Evolutionary conservation across 2,329 filamentous ascomycete genomes (phyloP), one percentile per base, ranked within the genome.

Genomic region (Pseudogymnoascus destructans): DNA sequence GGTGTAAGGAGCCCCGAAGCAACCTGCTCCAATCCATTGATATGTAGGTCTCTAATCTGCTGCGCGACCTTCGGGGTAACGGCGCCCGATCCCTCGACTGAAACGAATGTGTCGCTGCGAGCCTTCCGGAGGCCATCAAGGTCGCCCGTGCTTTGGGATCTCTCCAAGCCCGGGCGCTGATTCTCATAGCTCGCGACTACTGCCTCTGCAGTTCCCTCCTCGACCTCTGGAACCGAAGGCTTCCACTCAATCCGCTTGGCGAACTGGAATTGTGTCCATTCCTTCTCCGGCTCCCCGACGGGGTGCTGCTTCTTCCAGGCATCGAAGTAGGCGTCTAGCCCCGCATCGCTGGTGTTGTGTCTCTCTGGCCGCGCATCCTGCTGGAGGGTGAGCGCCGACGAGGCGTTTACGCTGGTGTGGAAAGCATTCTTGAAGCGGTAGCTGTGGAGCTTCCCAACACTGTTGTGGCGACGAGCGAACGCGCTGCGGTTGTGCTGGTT

Each of bases 261-360:
- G 70, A 95, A 91, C 71, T 95, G 87, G 67, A 90, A 95, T 70
- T 95, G 89, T 42, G 85, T 85, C 89, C 89, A 95, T 70, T 96
- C 91, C 64, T 86, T 83, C 56, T 89, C 86, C 54, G 84, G 74
- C 35, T 80, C 79, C 17, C 78, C 85, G 55, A 79, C 77, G 60
- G 78, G 78, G 70, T 92, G 84, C 63, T 85, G 81, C 70, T 87
- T 86, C 72, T 92, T 89, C 76, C 93, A 87, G 58, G 89, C 88
- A 71, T 93, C 89, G 67, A 90, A 95, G 73, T 95, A 96, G 66
- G 89, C 90, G 62, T 91, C 90, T 78, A 97, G 70, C 61, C 86
- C 87, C 62, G 80, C 80, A 73, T 86, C 80, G 59, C 70, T 73
- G 15, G 70, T 70, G 40, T 66, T 66, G 60, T 68, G 70, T 63